Conservation (phyloP, 1,139 yeast species). For the Tardiomyces digboiensis region DNA sequence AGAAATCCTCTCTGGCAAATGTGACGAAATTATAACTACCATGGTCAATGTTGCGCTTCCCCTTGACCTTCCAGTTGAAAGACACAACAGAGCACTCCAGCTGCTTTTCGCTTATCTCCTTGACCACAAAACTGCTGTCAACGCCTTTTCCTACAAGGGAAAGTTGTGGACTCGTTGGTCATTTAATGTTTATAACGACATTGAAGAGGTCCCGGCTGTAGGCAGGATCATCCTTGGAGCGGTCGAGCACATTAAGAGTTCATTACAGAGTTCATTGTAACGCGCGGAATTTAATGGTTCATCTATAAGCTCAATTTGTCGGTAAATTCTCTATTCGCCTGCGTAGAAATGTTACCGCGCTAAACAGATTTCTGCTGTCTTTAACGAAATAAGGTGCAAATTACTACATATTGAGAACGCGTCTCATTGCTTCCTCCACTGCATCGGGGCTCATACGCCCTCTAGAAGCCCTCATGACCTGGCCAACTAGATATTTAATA, state of each 20-base stretch:
- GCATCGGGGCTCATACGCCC: conserved; percentile 7
- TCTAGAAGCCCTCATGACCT: conserved; percentile 46
- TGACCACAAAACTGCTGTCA: conserved; percentile 37
- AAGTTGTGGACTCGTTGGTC: conserved; percentile 42
- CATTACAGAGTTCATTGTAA: too few species aligned
- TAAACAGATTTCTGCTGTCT: too few species aligned
- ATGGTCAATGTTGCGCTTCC: conserved; percentile 44
- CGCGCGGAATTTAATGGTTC: too few species aligned
- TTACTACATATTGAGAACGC: background rate
- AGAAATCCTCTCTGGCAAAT: conserved; percentile 31
- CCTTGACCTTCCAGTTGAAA: conserved; percentile 4
- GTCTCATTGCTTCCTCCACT: conserved; percentile 1
- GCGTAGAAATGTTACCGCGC: too few species aligned
- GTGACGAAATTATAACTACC: conserved; percentile 28
- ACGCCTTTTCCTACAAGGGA: conserved; percentile 34
- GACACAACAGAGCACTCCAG: conserved; percentile 3
- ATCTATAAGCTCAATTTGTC: too few species aligned
- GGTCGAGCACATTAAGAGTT: background rate
- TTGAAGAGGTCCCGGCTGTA: background rate
- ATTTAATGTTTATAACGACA: background rate
- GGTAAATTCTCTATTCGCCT: too few species aligned
- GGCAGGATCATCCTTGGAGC: background rate
- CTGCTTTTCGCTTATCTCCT: conserved; percentile 16
- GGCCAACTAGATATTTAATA: conserved; percentile 70
- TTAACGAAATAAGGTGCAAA: too few species aligned